Evolutionary conservation across 352 stramenopile genomes (phyloP), one percentile per base, ranked within the genome.

Genomic region (Phytophthora litchii): DNA sequence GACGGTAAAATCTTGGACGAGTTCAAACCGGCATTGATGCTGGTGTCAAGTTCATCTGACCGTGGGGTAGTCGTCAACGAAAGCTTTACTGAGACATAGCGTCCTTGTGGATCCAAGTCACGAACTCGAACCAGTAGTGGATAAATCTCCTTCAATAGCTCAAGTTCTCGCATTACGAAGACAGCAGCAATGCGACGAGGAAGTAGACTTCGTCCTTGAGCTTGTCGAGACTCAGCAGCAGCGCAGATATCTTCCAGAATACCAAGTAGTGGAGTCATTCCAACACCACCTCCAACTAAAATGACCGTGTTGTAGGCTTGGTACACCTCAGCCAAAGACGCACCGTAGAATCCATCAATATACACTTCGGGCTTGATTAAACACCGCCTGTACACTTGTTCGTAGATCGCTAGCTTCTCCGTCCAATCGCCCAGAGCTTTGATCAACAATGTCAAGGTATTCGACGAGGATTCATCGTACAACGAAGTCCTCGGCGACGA

Each of bases 401-500:
- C 34, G 42, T 83, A 66, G 1, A 46, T 17, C 34, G 80, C 57
- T 2, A 88, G 48, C 20, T 82, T 54, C 3, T 64, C 31, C 1
- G 74, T 84, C 78, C 76, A 86, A 25, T 78, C 51, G 0, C 78
- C 78, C 0, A 83, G 53, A 11, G 59, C 51, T 36, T 86, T 86
- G 60, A 78, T 21, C 6, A 83, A 31, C 23, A 88, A 49, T 3
- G 71, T 83, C 20, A 86, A 53, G 5, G 56, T 57, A 29, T 52
- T 49, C 14, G 61, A 13, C 21, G 38, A 67, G 0, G 20, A 12
- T 20, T 47, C 36, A 13, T 37, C 21, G 10, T 58, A 63, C 3
- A 27, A 6, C 3, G 49, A 45, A 4, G 31, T 44, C 13, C 44
- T 35, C 8, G 79, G 74, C 4, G 76, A 76, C 6, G 79, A 83